These are phyloP conservation scores for Aureobasidium namibiae DNA, from an alignment of 2,329 filamentous ascomycete species.

Conservation along the genomic window DNA sequence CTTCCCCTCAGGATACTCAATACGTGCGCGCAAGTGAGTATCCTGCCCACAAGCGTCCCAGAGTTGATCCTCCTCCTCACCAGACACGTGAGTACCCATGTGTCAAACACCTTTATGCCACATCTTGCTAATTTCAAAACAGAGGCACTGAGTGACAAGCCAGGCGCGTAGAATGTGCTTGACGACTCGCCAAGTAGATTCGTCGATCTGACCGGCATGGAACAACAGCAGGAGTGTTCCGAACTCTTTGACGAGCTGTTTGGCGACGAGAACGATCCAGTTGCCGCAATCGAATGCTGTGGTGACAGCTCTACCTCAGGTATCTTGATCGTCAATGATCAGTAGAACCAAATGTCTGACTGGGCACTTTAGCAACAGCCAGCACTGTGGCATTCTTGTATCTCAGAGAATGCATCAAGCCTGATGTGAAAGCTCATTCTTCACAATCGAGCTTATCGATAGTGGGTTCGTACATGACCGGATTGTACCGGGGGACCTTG, in stretches of 20 bases:
- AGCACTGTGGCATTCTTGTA: not conserved
- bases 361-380: not conserved
- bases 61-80: not conserved
- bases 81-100: not conserved
- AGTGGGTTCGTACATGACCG: not conserved
- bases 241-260: not conserved
- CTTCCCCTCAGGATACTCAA: not conserved
- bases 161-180: not conserved
- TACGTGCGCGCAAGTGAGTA: constrained; percentile 11
- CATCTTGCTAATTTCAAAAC: not conserved
- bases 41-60: not conserved
- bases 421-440: too few relatives aligned
- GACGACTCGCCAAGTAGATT: not conserved
- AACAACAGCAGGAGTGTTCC: not conserved
- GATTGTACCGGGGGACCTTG: not conserved
- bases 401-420: too few relatives aligned
- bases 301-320: not conserved
- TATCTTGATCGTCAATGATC: not conserved
- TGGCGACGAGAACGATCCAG: not conserved
- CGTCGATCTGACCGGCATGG: not conserved
- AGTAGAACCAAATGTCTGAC: not conserved
- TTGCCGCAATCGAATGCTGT: not conserved
- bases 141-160: not conserved
- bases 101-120: not conserved
- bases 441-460: not conserved